A percentile compares a stretch with the other conserved stretches of the same genome.
Conservation (phyloP, 2,329 filamentous ascomycete genomes). For the Tetracladium maxilliforme region DNA sequence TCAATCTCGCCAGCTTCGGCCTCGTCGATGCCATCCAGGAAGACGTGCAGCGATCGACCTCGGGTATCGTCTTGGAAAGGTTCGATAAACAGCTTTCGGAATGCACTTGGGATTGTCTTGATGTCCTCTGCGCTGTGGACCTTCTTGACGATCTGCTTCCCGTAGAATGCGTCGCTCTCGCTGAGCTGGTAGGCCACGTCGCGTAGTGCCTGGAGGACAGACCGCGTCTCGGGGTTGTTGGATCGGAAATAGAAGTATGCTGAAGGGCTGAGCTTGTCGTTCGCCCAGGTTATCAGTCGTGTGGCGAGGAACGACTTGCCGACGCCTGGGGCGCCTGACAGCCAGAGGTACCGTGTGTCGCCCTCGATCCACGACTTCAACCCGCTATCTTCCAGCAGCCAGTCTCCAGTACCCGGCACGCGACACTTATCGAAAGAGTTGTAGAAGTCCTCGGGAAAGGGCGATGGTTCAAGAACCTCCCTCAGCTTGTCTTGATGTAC, state of each 20-base stretch:
- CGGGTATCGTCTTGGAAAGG: constrained; percentile 18
- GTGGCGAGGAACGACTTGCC: constrained; percentile 30
- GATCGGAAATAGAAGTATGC: constrained; percentile 33
- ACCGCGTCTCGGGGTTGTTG: constrained; percentile 27
- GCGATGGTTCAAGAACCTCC: too few species aligned
- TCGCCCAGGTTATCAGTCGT: constrained; percentile 24
- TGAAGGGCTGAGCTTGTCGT: constrained; percentile 18
- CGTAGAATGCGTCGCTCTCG: constrained; percentile 27
- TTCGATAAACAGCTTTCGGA: constrained; percentile 22
- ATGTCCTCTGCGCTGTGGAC: constrained; percentile 23
- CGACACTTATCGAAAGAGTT: too few species aligned
- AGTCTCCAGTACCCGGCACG: too few species aligned
- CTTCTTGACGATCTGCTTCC: constrained; percentile 20
- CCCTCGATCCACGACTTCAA: too few species aligned
- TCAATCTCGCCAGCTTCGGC: constrained; percentile 20
- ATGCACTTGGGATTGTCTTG: constrained; percentile 26
- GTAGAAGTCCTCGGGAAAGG: too few species aligned
- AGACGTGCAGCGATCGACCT: constrained; percentile 22
- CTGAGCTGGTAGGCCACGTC: constrained; percentile 31
- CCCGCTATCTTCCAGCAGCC: too few species aligned
- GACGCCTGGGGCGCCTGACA: constrained; percentile 27
- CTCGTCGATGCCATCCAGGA: constrained; percentile 31
- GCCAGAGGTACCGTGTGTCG: too few species aligned
- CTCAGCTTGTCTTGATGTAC: too few species aligned
- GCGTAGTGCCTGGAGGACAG: constrained; percentile 26